Conservation (phyloP, 306 rosid genomes). For the Quercus bicolor region DNA sequence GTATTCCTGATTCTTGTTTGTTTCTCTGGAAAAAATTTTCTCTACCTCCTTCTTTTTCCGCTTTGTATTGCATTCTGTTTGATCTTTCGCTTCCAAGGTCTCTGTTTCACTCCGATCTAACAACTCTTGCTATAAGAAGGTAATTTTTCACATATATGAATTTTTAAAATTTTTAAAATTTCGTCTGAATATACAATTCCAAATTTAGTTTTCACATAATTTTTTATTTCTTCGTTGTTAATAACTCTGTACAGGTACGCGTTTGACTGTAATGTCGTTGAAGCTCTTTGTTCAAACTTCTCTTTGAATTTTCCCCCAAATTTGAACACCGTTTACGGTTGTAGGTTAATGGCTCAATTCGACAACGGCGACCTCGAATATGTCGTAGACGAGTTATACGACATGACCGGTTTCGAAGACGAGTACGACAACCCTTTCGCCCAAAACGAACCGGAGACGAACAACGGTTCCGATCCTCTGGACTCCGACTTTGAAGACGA, state of each 20-base stretch:
- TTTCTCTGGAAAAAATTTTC: neutral
- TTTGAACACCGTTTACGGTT: too few species aligned
- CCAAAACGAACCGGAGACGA: constrained; percentile 18
- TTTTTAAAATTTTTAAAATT: too few species aligned
- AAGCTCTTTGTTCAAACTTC: too few species aligned
- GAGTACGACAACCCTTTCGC: constrained; percentile 23
- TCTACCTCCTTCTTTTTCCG: neutral
- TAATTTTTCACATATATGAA: neutral
- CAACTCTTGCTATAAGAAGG: neutral
- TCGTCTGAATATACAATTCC: too few species aligned
- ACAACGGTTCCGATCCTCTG: neutral
- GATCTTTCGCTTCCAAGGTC: neutral
- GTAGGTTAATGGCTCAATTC: constrained; percentile 53
- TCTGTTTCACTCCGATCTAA: neutral
- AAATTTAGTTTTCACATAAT: too few species aligned
- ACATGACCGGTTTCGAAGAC: constrained; percentile 46
- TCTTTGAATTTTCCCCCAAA: too few species aligned
- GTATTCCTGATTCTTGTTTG: constrained; percentile 9
- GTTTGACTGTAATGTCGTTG: too few species aligned
- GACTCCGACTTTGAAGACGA: constrained; percentile 70
- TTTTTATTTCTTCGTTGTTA: too few species aligned
- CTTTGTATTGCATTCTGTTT: neutral
- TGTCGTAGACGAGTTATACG: constrained; percentile 39
- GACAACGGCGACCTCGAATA: constrained; percentile 68
- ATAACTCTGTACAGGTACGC: too few species aligned